A percentile compares a stretch with the other conserved stretches of the same genome.
Evolutionary conservation across 129 eudicot species (phyloP).

Genomic region (Flaveria bidentis): DNA sequence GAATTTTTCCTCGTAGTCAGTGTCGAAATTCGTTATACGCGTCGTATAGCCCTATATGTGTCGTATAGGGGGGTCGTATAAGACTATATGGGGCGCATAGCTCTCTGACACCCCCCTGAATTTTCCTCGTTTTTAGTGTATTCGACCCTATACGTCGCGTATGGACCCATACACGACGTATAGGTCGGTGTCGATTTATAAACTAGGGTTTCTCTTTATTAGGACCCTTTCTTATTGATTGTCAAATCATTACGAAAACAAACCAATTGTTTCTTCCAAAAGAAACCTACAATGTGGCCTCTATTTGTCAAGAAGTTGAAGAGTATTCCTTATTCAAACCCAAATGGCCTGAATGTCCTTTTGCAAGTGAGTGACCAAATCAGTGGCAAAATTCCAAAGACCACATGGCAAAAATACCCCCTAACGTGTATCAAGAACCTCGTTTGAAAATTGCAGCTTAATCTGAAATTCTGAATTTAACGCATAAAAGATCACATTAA

Average conservation of each 20-base stretch:
- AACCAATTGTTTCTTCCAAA: conserved; percentile 71
- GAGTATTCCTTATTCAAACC: conserved; percentile 67
- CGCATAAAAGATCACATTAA: too few relatives aligned
- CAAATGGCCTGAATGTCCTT: conserved; percentile 70
- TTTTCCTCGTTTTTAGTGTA: too few relatives aligned
- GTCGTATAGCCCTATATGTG: too few relatives aligned
- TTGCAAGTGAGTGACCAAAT: conserved; percentile 43
- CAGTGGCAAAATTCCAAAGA: conserved; percentile 54
- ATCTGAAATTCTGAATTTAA: conserved; percentile 35
- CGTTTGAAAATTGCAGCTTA: conserved; percentile 73
- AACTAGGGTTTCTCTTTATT: too few relatives aligned
- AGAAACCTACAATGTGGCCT: conserved; percentile 52
- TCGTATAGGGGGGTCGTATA: too few relatives aligned
- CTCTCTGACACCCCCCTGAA: too few relatives aligned
- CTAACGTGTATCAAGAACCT: conserved; percentile 50
- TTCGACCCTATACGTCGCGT: too few relatives aligned
- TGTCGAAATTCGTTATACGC: too few relatives aligned
- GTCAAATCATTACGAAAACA: neutral
- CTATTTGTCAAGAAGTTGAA: conserved; percentile 52
- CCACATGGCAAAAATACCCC: conserved; percentile 66
- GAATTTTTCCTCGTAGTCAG: too few relatives aligned
- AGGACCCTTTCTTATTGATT: conserved; percentile 30
- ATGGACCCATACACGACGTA: too few relatives aligned
- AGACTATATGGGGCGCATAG: too few relatives aligned
- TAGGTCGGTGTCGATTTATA: too few relatives aligned